These are phyloP conservation scores for Hyphopichia khmerensis DNA, from an alignment of 1,139 yeast species.

Conservation along the genomic window DNA sequence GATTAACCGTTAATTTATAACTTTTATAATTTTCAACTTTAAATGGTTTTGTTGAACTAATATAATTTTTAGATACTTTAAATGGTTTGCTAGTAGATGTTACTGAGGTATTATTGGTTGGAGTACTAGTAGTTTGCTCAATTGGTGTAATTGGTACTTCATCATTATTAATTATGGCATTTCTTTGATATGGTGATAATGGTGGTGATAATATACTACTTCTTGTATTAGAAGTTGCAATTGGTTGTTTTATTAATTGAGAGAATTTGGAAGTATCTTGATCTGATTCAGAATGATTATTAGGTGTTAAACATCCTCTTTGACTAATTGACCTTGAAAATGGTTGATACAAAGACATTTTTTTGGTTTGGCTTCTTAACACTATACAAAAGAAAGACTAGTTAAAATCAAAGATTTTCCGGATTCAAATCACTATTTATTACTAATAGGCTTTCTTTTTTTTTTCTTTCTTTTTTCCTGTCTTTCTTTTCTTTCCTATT, in stretches of 20 bases:
- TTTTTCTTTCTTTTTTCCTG: too few relatives aligned
- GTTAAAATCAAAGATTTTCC: too few relatives aligned
- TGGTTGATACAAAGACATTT: slow-evolving; percentile 38
- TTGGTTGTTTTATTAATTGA: neutral
- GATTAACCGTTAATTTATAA: slow-evolving; percentile 48
- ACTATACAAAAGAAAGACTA: too few relatives aligned
- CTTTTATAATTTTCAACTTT: slow-evolving; percentile 49
- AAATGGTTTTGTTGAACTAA: slow-evolving; percentile 30
- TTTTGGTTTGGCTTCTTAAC: too few relatives aligned
- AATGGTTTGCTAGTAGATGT: slow-evolving; percentile 1
- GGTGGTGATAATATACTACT: slow-evolving; percentile 61
- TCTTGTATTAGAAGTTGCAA: neutral
- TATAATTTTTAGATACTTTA: slow-evolving; percentile 13
- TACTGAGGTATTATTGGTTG: neutral
- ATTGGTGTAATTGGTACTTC: slow-evolving; percentile 8
- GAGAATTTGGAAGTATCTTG: slow-evolving; percentile 3
- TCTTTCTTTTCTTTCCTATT: too few relatives aligned
- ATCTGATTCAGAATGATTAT: slow-evolving; percentile 15
- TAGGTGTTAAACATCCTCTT: slow-evolving; percentile 44
- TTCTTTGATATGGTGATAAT: slow-evolving; percentile 56
- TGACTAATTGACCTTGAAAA: slow-evolving; percentile 26
- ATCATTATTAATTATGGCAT: slow-evolving; percentile 8
- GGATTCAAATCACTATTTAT: too few relatives aligned
- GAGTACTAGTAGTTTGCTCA: slow-evolving; percentile 15
- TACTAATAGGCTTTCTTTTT: too few relatives aligned